Base-by-base conservation (phyloP, 2,329 filamentous ascomycete genomes). In the Dothidotthia symphoricarpi region DNA sequence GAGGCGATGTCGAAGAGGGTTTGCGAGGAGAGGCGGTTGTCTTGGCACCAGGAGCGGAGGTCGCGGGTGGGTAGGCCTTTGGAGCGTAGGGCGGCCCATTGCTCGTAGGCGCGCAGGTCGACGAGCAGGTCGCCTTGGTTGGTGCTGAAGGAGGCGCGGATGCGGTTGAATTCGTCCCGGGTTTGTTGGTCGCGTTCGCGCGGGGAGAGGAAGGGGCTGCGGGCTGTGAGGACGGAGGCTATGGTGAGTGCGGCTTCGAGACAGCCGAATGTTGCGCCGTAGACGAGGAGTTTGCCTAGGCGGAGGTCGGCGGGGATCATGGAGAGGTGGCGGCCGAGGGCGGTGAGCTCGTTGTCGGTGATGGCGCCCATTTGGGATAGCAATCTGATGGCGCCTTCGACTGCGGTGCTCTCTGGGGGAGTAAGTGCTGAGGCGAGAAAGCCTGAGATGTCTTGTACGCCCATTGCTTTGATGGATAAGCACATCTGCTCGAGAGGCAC, bases 401-500 rank as follows among this genome's bases (percentile, higher is more conserved):
- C 88, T 9, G 93, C 91, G 2, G 85, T 75, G 17, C 80, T 85
- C 43, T 88, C 88, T 0, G 93, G 93, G 0, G 93, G 93, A 1
- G 91, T 96, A 7, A 95, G 81, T 0, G 91, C 93, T 31, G 87
- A 84, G 1, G 83, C 83, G 9, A 98, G 76, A 69, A 98, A 98
- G 3, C 70, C 73, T 4, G 82, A 78, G 1, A 97, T 86, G 52
- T 96, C 86, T 34, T 78, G 76, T 39, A 95, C 85, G 1, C 89
- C 91, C 89, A 97, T 97, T 13, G 91, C 89, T 47, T 93, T 86
- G 28, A 98, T 93, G 0, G 89, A 94, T 4, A 98, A 75, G 63
- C 91, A 97, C 16, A 97, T 79, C 59, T 97, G 91, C 66, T 98
- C 93, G 1, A 98, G 73, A 1, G 93, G 90, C 2, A 97, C 91